Conservation (phyloP, 2,329 filamentous ascomycete genomes). For the Plectosphaerella sp. region DNA sequence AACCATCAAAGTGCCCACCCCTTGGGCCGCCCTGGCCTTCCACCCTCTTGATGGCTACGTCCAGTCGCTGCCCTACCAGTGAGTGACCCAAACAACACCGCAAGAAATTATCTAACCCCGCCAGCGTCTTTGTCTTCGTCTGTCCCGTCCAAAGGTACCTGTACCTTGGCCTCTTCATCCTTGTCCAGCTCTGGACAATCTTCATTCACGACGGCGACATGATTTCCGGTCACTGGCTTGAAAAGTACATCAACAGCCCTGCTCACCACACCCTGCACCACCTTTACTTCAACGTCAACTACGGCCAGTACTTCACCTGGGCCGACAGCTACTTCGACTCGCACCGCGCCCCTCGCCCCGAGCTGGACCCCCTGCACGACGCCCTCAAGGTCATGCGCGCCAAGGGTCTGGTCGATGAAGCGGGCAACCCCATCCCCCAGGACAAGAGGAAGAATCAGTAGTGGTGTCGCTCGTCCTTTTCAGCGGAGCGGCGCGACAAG, state of each 20-base stretch:
- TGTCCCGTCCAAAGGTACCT: slow-evolving; percentile 41
- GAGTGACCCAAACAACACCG: slow-evolving; percentile 9
- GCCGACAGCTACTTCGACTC: slow-evolving; percentile 39
- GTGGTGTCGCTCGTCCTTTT: not conserved
- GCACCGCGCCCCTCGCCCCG: slow-evolving; percentile 35
- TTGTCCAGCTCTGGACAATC: slow-evolving; percentile 44
- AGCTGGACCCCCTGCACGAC: slow-evolving; percentile 38
- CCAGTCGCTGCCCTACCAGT: slow-evolving; percentile 43
- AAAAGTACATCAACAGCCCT: slow-evolving; percentile 42
- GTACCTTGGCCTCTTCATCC: slow-evolving; percentile 37
- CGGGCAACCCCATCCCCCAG: slow-evolving; percentile 31
- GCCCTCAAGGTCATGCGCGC: slow-evolving; percentile 37
- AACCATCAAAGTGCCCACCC: slow-evolving; percentile 32
- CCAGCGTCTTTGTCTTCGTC: slow-evolving; percentile 36
- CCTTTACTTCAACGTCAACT: slow-evolving; percentile 46
- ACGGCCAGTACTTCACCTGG: slow-evolving; percentile 45
- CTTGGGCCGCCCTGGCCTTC: slow-evolving; percentile 42
- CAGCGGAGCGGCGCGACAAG: too few species aligned
- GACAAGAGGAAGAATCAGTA: slow-evolving; percentile 19
- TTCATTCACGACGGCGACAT: slow-evolving; percentile 46
- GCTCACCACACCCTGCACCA: slow-evolving; percentile 44
- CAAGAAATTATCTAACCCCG: slow-evolving; percentile 4
- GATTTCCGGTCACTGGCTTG: slow-evolving; percentile 40
- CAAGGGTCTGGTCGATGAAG: slow-evolving; percentile 38
- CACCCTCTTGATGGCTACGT: slow-evolving; percentile 41